Conservation (phyloP, 768 basidiomycete genomes). For the Termitomyces bulborhizus region DNA sequence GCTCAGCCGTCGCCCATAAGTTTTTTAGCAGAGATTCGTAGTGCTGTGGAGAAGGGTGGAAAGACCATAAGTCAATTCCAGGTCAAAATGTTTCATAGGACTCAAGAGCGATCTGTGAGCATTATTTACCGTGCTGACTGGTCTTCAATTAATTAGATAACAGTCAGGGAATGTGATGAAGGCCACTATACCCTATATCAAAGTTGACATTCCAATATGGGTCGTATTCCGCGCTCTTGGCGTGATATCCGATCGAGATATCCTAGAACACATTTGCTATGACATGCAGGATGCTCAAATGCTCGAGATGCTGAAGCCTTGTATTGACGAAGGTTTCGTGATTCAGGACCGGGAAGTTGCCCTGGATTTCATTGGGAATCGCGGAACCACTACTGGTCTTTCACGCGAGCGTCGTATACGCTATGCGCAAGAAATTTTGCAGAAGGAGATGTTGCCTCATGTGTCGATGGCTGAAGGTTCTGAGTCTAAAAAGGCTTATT, state of each 20-base stretch:
- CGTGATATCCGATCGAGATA: constrained; percentile 95
- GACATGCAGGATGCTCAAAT: constrained; percentile 94
- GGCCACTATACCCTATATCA: constrained; percentile 96
- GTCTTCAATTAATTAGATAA: constrained; percentile 3
- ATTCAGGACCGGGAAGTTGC: constrained; percentile 97
- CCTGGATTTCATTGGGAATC: constrained; percentile 96
- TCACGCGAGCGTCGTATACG: constrained; percentile 90
- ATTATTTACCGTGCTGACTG: background rate
- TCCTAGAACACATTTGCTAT: constrained; percentile 97
- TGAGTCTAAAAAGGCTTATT: constrained; percentile 97
- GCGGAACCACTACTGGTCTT: constrained; percentile 91
- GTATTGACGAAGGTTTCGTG: constrained; percentile 97
- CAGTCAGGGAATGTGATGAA: constrained; percentile 91
- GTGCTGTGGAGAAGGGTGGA: constrained; percentile 95
- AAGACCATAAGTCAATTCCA: constrained; percentile 98
- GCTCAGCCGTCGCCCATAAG: constrained; percentile 94
- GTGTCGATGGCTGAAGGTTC: constrained; percentile 95
- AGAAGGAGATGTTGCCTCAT: constrained; percentile 98
- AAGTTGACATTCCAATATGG: constrained; percentile 97
- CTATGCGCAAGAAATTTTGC: constrained; percentile 95
- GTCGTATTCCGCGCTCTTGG: constrained; percentile 98
- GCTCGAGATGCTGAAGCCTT: constrained; percentile 97
- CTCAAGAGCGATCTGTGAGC: constrained; percentile 83
- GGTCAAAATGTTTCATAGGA: constrained; percentile 93
- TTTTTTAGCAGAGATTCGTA: constrained; percentile 95